Evolutionary conservation across 2,329 filamentous ascomycete genomes (phyloP).

Genomic region (Aspergillus sp.): DNA sequence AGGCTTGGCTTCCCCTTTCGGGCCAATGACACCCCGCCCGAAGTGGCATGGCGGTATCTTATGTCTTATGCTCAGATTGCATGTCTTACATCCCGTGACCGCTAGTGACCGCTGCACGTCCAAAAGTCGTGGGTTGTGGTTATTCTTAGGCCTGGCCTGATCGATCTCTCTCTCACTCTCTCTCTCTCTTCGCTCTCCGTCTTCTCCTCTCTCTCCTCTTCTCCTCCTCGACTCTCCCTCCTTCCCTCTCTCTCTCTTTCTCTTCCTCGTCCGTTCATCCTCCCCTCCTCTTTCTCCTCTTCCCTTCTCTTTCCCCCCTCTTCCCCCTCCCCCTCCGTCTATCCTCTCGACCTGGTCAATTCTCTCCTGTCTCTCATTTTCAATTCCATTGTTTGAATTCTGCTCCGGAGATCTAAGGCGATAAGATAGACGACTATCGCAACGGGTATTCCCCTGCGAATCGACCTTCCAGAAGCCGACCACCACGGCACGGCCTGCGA

Average conservation of each 20-base stretch:
- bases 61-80: neutral
- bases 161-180: slow-evolving; percentile 3
- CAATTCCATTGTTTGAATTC: neutral
- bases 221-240: slow-evolving; percentile 1
- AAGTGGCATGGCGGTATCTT: neutral
- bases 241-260: neutral
- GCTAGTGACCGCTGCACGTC: slow-evolving; percentile 13
- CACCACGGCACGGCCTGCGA: slow-evolving; percentile 1
- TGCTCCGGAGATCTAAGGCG: neutral
- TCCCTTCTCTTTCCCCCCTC: neutral
- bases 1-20: slow-evolving; percentile 10
- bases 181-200: neutral
- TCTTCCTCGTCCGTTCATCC: neutral
- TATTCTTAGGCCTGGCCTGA: slow-evolving; percentile 18
- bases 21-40: slow-evolving; percentile 4
- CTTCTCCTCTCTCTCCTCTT: slow-evolving; percentile 1
- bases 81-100: neutral
- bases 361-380: neutral
- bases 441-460: neutral
- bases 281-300: neutral
- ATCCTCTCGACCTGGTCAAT: neutral
- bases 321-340: neutral
- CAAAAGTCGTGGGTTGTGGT: slow-evolving; percentile 9
- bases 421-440: neutral
- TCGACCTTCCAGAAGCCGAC: neutral